A percentile compares a stretch with the other conserved stretches of the same genome.
Evolutionary conservation across 306 rosid genomes (phyloP).

Genomic region (Corylus americana): DNA sequence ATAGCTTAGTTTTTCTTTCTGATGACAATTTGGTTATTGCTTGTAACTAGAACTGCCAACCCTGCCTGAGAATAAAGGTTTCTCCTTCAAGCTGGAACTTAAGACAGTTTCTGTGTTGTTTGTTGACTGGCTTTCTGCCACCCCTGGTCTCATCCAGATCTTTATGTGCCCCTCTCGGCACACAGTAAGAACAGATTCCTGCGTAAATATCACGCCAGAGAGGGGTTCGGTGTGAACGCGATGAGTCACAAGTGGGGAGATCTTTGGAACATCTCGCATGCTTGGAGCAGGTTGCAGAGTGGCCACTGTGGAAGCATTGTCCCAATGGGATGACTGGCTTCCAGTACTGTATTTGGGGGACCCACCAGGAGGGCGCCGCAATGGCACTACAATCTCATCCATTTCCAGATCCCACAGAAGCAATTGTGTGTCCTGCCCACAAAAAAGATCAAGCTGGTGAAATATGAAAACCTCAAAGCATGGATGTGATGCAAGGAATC

Average conservation of each 20-base stretch:
- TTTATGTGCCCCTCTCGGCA: slow-evolving; percentile 95
- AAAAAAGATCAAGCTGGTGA: background rate
- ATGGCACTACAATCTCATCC: slow-evolving; percentile 91
- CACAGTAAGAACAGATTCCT: slow-evolving; percentile 80
- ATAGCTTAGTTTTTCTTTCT: slow-evolving; percentile 33
- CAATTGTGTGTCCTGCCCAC: slow-evolving; percentile 84
- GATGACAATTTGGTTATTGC: slow-evolving; percentile 41
- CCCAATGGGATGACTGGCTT: slow-evolving; percentile 97
- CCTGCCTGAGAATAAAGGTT: slow-evolving; percentile 56
- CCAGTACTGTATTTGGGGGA: slow-evolving; percentile 91
- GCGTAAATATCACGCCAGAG: slow-evolving; percentile 79
- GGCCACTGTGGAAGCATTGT: slow-evolving; percentile 69
- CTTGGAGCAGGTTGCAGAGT: slow-evolving; percentile 92
- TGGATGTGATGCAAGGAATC: background rate
- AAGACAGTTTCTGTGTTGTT: slow-evolving; percentile 46
- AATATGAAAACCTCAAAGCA: slow-evolving; percentile 19
- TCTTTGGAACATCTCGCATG: slow-evolving; percentile 82
- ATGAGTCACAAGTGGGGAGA: slow-evolving; percentile 82
- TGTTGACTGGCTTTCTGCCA: slow-evolving; percentile 57
- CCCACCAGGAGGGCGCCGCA: slow-evolving; percentile 89
- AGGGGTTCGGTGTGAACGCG: slow-evolving; percentile 94
- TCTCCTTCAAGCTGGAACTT: slow-evolving; percentile 64
- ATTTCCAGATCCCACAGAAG: slow-evolving; percentile 90
- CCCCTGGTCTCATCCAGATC: slow-evolving; percentile 82
- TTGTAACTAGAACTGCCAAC: slow-evolving; percentile 55